Base-by-base conservation (phyloP, 495 filamentous ascomycete species). In the Sabuloglossum arenarium region DNA sequence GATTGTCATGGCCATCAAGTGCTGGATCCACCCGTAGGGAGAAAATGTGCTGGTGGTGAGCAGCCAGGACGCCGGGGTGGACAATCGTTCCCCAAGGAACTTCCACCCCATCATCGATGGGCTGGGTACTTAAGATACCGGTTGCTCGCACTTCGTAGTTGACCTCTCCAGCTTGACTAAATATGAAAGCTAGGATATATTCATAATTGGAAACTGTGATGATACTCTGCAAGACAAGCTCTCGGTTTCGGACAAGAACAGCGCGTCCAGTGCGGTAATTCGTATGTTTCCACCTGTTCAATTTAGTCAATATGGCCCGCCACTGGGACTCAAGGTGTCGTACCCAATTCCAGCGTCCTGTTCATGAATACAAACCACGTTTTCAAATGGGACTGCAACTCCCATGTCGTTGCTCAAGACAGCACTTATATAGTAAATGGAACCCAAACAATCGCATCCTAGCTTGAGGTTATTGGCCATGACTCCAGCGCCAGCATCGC, bases 41-140 rank as follows among this genome's bases (percentile, higher is more conserved):
- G 69, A 95, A 91, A 66, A 94, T 85, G 68, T 95, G 88, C 62
- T 95, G 88, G 60, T 95, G 88, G 64, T 78, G 78, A 55, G 79
- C 55, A 55, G 64, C 86, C 50, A 95, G 76, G 9, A 88, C 86
- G 0, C 88, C 88, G 0, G 88, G 88, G 58, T 87, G 82, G 8
- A 95, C 85, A 31, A 89, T 75, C 0, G 88, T 95, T 45, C 88
- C 88, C 75, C 82, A 94, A 27, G 73, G 80, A 24, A 77, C 80
- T 57, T 71, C 68, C 56, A 82, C 67, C 19, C 79, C 82, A 19
- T 81, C 73, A 54, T 87, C 83, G 57, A 94, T 80, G 6, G 88
- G 86, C 39, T 87, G 77, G 0, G 88, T 91, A 46, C 81, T 86
- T 21, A 95, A 72, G 58, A 95, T 86, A 0, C 88, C 88, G 1